Base-by-base conservation (phyloP, 139 green algal species). In the Chlamydomonas sp. region DNA sequence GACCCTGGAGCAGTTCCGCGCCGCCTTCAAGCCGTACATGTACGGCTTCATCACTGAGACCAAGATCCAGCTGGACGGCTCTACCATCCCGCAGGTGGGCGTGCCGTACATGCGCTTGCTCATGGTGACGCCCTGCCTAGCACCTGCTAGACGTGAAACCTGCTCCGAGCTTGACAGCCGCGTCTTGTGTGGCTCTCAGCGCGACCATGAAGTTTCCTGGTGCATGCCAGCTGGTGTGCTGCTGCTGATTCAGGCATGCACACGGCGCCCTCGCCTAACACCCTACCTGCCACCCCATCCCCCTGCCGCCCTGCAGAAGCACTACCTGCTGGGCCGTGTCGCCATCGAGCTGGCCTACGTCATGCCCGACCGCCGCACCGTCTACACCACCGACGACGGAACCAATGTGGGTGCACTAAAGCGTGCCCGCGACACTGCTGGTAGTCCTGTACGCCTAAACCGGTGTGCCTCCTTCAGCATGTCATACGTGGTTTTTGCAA, bases 41-140 rank as follows among this genome's bases (percentile, higher is more conserved):
- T 94, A 93, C 80, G 91, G 91, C 12, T 92, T 90, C 71, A 57
- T 79, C 57, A 88, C 84, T 66, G 86, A 92, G 85, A 69, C 90
- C 49, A 72, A 78, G 61, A 17, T 91, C 14, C 82, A 80, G 18
- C 63, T 83, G 20, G 84, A 79, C 78, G 75, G 75, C 61, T 89
- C 76, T 9, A 5, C n/a, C 59, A 49, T 59, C 62, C 9, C 66
- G 9, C 9, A 18, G n/a, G n/a, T n/a, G n/a, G n/a, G n/a, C n/a
- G n/a, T n/a, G n/a, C n/a, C n/a, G n/a, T n/a, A n/a, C n/a, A n/a
- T n/a, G n/a, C n/a, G n/a, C n/a, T n/a, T n/a, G n/a, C n/a, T n/a
- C n/a, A n/a, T n/a, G n/a, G n/a, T n/a, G n/a, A n/a, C n/a, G n/a
- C n/a, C n/a, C n/a, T n/a, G n/a, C n/a, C n/a, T n/a, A n/a, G n/a